These are phyloP conservation scores for Sporothrix humicola DNA, from an alignment of 2,329 filamentous ascomycete species.

Conservation along the genomic window DNA sequence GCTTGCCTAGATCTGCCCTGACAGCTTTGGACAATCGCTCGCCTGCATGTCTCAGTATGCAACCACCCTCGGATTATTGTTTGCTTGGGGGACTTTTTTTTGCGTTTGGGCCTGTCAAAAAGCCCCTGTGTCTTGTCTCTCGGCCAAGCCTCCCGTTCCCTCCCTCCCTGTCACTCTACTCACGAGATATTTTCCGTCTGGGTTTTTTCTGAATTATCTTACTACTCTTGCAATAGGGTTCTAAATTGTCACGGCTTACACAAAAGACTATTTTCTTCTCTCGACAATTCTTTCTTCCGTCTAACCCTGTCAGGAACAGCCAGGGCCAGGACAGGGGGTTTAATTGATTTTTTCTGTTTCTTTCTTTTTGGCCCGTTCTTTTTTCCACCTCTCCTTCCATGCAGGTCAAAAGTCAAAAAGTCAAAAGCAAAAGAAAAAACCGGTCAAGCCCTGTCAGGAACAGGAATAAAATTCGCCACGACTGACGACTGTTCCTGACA, in stretches of 20 bases:
- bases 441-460: constrained; percentile 18
- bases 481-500: too few relatives aligned
- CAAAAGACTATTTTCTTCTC: too few relatives aligned
- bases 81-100: neutral
- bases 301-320: neutral
- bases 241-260: neutral
- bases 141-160: constrained; percentile 12
- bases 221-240: neutral
- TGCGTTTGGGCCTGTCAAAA: neutral
- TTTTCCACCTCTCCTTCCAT: neutral
- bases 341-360: neutral
- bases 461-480: neutral
- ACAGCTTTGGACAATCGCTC: neutral
- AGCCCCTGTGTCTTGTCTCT: neutral
- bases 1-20: neutral
- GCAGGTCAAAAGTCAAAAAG: constrained; percentile 1
- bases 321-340: constrained; percentile 5
- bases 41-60: constrained; percentile 1
- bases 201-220: neutral
- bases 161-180: neutral
- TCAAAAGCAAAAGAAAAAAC: neutral
- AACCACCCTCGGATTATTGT: neutral
- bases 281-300: neutral
- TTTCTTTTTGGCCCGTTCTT: neutral
- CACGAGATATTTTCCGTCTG: neutral